phyloP scores from a whole-genome alignment of 2,329 filamentous ascomycete species.

The Dactylonectria macrodidyma region DNA sequence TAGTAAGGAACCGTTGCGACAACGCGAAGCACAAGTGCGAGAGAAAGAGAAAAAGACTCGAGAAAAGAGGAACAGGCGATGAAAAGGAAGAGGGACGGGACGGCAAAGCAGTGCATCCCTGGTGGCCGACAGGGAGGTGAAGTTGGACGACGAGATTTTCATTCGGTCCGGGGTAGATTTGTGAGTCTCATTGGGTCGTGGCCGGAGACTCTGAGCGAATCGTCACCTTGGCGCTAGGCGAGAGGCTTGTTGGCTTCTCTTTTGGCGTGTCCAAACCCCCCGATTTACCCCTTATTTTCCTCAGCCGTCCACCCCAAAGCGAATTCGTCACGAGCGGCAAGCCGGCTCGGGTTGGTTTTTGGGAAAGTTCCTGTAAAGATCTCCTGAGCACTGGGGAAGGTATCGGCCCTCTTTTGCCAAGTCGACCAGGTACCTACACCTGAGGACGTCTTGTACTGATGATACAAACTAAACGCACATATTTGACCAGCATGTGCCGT shows the following conservation, averaged over 20 bases:
- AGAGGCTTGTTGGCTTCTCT: constrained; percentile 40
- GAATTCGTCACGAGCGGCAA: not conserved
- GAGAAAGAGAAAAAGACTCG: not conserved
- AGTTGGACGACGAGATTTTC: constrained; percentile 41
- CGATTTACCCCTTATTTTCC: constrained; percentile 8
- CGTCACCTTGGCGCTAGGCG: constrained; percentile 44
- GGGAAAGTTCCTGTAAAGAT: not conserved
- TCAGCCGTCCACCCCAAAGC: not conserved
- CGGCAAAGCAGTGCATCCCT: constrained; percentile 21
- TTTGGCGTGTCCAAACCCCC: constrained; percentile 23
- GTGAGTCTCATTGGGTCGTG: constrained; percentile 46
- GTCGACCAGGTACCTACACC: not conserved
- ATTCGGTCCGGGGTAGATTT: constrained; percentile 38
- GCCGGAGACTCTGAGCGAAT: constrained; percentile 43
- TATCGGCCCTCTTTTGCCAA: not conserved
- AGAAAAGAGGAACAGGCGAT: not conserved
- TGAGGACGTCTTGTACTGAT: not conserved
- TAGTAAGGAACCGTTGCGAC: not conserved
- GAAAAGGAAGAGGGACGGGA: constrained; percentile 11
- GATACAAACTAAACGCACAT: not conserved
- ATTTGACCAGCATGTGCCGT: not conserved
- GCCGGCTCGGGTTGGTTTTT: not conserved
- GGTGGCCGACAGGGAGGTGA: constrained; percentile 37
- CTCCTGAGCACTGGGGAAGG: not conserved
- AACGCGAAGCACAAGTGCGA: not conserved